Evolutionary conservation across 768 basidiomycete species (phyloP), one percentile per base, ranked within the genome.

Genomic region (Megacollybia marginata): DNA sequence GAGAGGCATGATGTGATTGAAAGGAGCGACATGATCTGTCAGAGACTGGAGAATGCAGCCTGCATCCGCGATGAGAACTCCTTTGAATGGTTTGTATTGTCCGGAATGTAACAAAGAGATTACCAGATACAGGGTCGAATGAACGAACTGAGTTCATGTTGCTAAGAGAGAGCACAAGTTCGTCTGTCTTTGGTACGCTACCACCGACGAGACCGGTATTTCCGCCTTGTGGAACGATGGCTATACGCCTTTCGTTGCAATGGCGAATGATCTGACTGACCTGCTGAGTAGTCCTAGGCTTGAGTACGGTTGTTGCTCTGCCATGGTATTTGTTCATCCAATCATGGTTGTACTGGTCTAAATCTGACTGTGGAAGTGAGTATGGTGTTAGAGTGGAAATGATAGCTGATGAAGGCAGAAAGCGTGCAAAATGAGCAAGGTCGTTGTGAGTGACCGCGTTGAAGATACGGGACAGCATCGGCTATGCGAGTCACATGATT

Each of bases 151-250:
- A 75, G 59, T 80, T 82, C 82, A 99, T 81, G 60, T 88, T 92
- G 18, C 82, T 72, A 36, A 95, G 75, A 53, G 80, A 92, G 47
- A 99, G 69, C 47, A 99, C 76, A 54, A 98, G 66, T 66, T 99
- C 96, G 62, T 94, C 85, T 56, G 81, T 72, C 35, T 92, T 63
- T 0, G 96, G 95, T 10, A 95, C 88, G 54, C 93, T 83, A 34
- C 96, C 96, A 49, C 94, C 96, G 34, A 99, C 96, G 11, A 99
- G 79, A 13, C 96, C 96, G 0, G 96, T 99, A 69, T 99, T 99
- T 43, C 96, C 96, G 44, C 96, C 95, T 65, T 99, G 96, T 2
- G 96, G 96, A 2, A 96, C 93, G 48, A 98, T 79, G n/a, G 84
- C 85, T 38, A 99, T 87, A 48, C 79, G 75, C 50, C 81, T 76